Base-by-base conservation (phyloP, 1,284 basidiomycete genomes). In the Hypsizygus ulmarius region DNA sequence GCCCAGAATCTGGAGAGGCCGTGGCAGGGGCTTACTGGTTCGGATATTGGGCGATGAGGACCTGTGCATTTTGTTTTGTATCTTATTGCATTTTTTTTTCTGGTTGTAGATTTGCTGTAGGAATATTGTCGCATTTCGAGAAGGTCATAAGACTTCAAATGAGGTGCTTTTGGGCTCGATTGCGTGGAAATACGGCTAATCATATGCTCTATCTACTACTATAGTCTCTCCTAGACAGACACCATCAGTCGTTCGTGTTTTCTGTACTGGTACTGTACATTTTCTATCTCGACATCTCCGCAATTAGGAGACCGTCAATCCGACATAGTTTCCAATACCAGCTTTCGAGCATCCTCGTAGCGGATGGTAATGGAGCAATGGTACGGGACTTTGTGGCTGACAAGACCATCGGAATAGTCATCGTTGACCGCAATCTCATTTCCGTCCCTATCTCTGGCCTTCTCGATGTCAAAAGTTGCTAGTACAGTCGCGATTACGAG, bases 1-100 rank as follows among this genome's bases (percentile, higher is more conserved):
- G 56, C 64, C 11, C 59, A 64, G 15, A 59, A 65, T 7, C 54
- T 63, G 15, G 75, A 68, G 44, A 63, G 63, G 43, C 63, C 64
- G 43, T 69, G 67, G 66, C 67, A 63, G 45, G 60, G 70, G 21
- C 21, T 25, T 25, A 25, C 21, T 3, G 21, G 21, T 25, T 25
- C 21, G n/a, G n/a, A n/a, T n/a, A n/a, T n/a, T n/a, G n/a, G n/a
- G n/a, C n/a, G n/a, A 25, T 25, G 21, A 25, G 21, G 4, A 4
- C 21, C 7, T 7, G 7, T 3, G 7, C 4, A 25, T 25, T 25
- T 8, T 36, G 14, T 15, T 18, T 36, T 25, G 7, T 38, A 25
- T 25, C 21, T 25, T 25, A 25, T 25, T 25, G 3, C 21, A 25
- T 25, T 7, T 25, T 25, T 25, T 25, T 25, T 25, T 25, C 7